Base-by-base conservation (phyloP, 2,329 filamentous ascomycete genomes). In the Neopestalotiopsis clavispora region DNA sequence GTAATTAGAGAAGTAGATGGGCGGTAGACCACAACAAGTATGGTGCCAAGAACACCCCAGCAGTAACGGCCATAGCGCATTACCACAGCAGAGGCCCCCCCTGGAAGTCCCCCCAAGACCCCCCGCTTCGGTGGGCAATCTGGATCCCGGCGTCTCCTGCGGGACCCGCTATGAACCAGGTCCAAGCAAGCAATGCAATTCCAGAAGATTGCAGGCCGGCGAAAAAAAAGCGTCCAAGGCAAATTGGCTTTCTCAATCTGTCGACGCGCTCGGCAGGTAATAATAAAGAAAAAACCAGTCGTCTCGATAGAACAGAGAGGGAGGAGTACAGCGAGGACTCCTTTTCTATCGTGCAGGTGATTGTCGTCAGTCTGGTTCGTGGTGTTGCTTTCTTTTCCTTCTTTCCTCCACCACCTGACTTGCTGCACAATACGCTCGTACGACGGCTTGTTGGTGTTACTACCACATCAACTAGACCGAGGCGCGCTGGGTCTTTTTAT, bases 341-440 rank as follows among this genome's bases (percentile, higher is more conserved):
- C 59, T 62, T 62, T 59, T 62, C 34, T 23, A 20, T 30, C 30
- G 59, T 62, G 59, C 59, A 62, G 34, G 59, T 34, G 59, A 62
- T 20, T 62, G 59, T 62, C 59, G 59, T 62, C 59, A 38, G 34
- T 40, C 30, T 30, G n/a, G 14, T 62, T 62, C 59, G 59, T 62
- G 59, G 59, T 62, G 59, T 62, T 62, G 59, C 34, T 62, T 40
- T 34, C 20, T 28, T 17, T 10, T 59, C 30, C 12, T 59, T 30
- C 23, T 59, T 59, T 59, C 23, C 57, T 17, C 23, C 10, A 13
- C 57, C 57, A 38, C 10, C 34, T 38, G 34, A 38, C 10, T 10
- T 38, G 34, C 34, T 38, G 34, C 10, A 38, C 34, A 38, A 10
- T 38, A 38, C 34, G 23, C 23, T 28, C 23, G 23, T 28, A 28